Conservation (phyloP, 2,329 filamentous ascomycete species). For the Botrytis cinerea region DNA sequence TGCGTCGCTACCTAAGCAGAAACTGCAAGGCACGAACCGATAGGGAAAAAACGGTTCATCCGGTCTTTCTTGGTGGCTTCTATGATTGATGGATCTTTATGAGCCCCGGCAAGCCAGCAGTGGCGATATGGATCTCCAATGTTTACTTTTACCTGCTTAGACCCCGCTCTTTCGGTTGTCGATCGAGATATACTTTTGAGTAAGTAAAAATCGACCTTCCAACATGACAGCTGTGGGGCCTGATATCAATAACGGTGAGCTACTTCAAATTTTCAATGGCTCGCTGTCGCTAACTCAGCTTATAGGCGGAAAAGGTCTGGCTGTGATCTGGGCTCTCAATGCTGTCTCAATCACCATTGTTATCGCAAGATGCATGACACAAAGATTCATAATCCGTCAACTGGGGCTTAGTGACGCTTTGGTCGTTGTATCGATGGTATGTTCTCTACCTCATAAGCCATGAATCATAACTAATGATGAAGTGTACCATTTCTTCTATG, state of each 20-base stretch:
- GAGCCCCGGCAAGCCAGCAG: no score
- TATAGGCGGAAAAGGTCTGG: slow-evolving; percentile 16
- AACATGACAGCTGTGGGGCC: slow-evolving; percentile 9
- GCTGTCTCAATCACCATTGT: slow-evolving; percentile 27
- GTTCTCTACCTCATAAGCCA: not conserved
- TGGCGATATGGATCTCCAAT: not conserved
- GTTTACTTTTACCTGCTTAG: not conserved
- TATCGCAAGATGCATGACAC: slow-evolving; percentile 26
- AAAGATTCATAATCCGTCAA: slow-evolving; percentile 23
- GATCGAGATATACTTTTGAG: not conserved
- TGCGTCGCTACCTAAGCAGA: not conserved
- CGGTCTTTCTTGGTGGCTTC: not conserved
- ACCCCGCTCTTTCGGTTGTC: not conserved
- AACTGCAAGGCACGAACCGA: not conserved
- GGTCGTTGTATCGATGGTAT: slow-evolving; percentile 26
- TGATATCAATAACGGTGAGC: slow-evolving; percentile 18
- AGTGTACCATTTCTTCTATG: slow-evolving; percentile 21
- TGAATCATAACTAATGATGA: not conserved
- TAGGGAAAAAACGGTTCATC: not conserved
- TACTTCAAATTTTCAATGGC: not conserved
- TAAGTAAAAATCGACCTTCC: not conserved
- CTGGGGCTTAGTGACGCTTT: slow-evolving; percentile 29
- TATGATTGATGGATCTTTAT: not conserved
- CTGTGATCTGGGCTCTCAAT: slow-evolving; percentile 26
- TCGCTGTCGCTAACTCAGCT: not conserved